Percentiles rank a stretch among this genome's conserved stretches.
These are phyloP conservation scores for Botrytis tulipae DNA, from an alignment of 2,329 filamentous ascomycete genomes.

Conservation along the genomic window DNA sequence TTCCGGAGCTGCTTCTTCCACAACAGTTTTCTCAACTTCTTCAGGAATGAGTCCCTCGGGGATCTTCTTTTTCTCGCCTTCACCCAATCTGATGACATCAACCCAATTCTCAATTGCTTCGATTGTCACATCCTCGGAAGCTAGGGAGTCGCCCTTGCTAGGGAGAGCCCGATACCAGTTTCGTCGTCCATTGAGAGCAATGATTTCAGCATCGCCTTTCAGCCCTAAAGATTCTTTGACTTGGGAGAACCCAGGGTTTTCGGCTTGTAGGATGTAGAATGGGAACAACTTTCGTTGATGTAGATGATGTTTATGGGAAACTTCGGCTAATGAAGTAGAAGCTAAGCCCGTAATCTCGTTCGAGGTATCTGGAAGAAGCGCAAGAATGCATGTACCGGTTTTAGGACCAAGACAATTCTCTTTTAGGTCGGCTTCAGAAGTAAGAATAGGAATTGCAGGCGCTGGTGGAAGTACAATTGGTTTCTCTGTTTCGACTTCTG, in stretches of 20 bases:
- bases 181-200: conserved; percentile 82
- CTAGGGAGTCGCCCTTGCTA: conserved; percentile 28
- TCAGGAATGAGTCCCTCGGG: conserved; percentile 57
- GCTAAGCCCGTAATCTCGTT: conserved; percentile 48
- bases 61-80: conserved; percentile 75
- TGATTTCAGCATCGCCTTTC: conserved; percentile 60
- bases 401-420: conserved; percentile 72
- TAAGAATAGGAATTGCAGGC: conserved; percentile 65
- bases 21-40: conserved; percentile 46
- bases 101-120: conserved; percentile 78
- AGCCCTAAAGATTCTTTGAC: conserved; percentile 65
- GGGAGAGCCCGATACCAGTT: conserved; percentile 78
- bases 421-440: conserved; percentile 61
- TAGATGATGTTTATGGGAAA: conserved; percentile 72
- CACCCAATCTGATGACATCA: conserved; percentile 85
- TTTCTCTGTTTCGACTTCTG: conserved; percentile 43
- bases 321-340: conserved; percentile 64
- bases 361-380: conserved; percentile 57
- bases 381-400: conserved; percentile 80
- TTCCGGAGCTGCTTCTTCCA: conserved; percentile 38
- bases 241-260: conserved; percentile 54
- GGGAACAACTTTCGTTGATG: conserved; percentile 73
- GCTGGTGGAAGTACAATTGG: conserved; percentile 49
- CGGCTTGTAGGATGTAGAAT: conserved; percentile 70
- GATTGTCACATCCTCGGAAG: conserved; percentile 50